phyloP scores from a whole-genome alignment of 1,284 basidiomycete genomes.

The Rhodotorula sp. region DNA sequence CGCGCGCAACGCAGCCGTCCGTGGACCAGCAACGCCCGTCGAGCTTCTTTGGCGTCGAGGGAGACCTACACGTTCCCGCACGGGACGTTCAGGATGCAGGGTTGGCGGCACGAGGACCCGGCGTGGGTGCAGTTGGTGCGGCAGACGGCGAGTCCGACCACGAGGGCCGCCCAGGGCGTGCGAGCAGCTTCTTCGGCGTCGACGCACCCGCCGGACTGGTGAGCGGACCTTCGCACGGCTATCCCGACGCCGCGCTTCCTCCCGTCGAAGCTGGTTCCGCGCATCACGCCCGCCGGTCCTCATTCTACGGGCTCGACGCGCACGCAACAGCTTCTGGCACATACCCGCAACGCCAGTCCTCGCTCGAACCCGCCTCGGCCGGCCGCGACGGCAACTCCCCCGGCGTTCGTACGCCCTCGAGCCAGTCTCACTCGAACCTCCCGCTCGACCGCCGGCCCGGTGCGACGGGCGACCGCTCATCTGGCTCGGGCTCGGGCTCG shows the following conservation, averaged over 20 bases:
- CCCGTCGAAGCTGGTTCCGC: not conserved
- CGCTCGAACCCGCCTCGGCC: too few species aligned
- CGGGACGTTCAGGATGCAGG: not conserved
- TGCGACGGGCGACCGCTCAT: not conserved
- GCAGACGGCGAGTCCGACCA: not conserved
- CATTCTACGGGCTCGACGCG: conserved; percentile 37
- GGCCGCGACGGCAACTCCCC: conserved; percentile 8
- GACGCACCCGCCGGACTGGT: not conserved
- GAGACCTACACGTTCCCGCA: too few species aligned
- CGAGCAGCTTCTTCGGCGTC: conserved; percentile 22
- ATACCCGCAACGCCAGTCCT: not conserved
- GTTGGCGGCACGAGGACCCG: not conserved
- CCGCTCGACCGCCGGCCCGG: conserved; percentile 8
- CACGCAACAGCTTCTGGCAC: not conserved
- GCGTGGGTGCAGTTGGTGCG: not conserved
- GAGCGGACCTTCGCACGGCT: not conserved
- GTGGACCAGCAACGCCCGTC: conserved; percentile 1
- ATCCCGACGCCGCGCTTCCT: not conserved
- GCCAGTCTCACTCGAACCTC: conserved; percentile 3
- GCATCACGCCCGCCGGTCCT: conserved; percentile 11
- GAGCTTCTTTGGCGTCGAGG: conserved; percentile 18
- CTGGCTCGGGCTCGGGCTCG: conserved; percentile 34
- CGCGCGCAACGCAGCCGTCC: not conserved
- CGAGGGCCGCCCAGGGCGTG: not conserved
- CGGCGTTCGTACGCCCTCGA: not conserved